Conservation (phyloP, 768 basidiomycete species). For the Boletus barrowsii region DNA sequence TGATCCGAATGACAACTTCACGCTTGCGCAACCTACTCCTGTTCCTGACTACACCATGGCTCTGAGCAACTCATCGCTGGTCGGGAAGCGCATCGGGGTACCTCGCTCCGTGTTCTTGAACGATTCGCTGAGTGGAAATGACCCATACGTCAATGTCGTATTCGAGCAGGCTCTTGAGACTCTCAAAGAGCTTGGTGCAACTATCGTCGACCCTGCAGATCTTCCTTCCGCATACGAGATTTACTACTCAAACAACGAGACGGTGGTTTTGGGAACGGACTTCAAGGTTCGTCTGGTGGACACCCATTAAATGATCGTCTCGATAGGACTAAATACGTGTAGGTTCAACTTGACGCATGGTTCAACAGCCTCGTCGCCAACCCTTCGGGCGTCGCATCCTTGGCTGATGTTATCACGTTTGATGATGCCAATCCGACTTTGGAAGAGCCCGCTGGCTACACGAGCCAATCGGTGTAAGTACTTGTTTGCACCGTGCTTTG, state of each 20-base stretch:
- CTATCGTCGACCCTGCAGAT: too few relatives aligned
- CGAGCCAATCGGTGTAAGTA: too few relatives aligned
- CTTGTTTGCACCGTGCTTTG: too few relatives aligned
- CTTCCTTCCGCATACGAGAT: constrained; percentile 45
- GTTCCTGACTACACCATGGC: constrained; percentile 59
- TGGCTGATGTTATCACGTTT: constrained; percentile 51
- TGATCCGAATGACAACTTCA: constrained; percentile 54
- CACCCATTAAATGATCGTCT: background rate
- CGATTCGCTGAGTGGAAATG: too few relatives aligned
- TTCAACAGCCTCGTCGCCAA: constrained; percentile 34
- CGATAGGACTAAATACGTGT: background rate
- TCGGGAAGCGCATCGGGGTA: too few relatives aligned
- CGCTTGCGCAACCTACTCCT: constrained; percentile 45
- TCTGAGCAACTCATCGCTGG: too few relatives aligned
- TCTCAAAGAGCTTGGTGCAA: too few relatives aligned
- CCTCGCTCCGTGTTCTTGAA: too few relatives aligned
- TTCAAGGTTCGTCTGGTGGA: constrained; percentile 46
- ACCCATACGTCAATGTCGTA: too few relatives aligned
- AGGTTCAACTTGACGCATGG: constrained; percentile 56
- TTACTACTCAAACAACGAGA: constrained; percentile 48
- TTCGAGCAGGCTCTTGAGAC: too few relatives aligned
- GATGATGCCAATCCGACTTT: too few relatives aligned
- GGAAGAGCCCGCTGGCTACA: too few relatives aligned
- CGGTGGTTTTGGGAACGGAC: constrained; percentile 50
- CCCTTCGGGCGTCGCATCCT: constrained; percentile 41